A percentile compares a stretch with the other conserved stretches of the same genome.
Evolutionary conservation across 768 basidiomycete species (phyloP).

Genomic region (Pulveroboletus sp.): DNA sequence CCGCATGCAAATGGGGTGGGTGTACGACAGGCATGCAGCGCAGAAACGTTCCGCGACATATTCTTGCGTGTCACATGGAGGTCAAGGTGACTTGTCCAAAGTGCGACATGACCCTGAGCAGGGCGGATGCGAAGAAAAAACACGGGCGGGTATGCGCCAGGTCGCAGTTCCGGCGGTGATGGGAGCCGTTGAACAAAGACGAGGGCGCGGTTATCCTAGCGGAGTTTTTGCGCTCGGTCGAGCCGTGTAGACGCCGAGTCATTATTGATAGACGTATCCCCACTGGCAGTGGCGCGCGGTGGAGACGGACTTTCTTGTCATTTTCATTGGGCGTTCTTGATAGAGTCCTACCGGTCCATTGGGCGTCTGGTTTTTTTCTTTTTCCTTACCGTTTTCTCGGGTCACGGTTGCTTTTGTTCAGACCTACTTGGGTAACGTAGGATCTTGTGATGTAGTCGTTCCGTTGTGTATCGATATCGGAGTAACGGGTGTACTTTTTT

Average conservation of each 20-base stretch:
- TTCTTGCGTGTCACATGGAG: constrained; percentile 22
- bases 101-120: constrained; percentile 18
- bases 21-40: constrained; percentile 20
- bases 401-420: background rate
- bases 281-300: too few relatives aligned
- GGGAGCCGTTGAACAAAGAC: background rate
- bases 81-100: constrained; percentile 16
- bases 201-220: constrained; percentile 3
- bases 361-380: too few relatives aligned
- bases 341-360: background rate
- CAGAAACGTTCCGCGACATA: constrained; percentile 25
- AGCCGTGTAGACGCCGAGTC: background rate
- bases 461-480: too few relatives aligned
- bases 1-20: constrained; percentile 16
- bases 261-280: too few relatives aligned
- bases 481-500: too few relatives aligned
- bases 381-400: background rate
- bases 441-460: too few relatives aligned
- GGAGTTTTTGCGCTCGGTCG: constrained; percentile 12
- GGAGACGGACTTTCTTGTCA: background rate
- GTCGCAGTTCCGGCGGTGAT: background rate
- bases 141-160: constrained; percentile 15
- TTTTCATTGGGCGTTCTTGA: background rate
- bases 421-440: too few relatives aligned
- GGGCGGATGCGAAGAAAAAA: constrained; percentile 25